Conservation (phyloP, 73 alveolate genomes). For the Paramecium tetraurelia region DNA sequence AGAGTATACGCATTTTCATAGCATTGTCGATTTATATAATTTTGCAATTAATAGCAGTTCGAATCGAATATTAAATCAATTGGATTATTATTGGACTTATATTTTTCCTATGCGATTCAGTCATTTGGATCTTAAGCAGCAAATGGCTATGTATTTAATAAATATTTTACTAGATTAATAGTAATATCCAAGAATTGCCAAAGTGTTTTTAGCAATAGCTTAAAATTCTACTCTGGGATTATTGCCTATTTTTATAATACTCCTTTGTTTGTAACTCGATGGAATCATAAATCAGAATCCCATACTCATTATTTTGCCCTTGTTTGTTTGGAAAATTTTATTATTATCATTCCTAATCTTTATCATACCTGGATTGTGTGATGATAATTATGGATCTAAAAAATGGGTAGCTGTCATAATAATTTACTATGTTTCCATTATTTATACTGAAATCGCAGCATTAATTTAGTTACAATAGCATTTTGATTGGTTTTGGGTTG, state of each 20-base stretch:
- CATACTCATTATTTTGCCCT: background rate
- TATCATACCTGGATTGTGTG: conserved; percentile 25
- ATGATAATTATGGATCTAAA: background rate
- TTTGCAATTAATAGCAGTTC: background rate
- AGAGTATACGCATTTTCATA: background rate
- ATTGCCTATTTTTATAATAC: background rate
- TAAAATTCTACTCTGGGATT: background rate
- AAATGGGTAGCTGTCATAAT: background rate
- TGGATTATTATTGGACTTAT: background rate
- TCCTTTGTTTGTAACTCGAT: background rate
- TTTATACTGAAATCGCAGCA: background rate
- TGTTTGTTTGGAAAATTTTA: conserved; percentile 12
- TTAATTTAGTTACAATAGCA: background rate
- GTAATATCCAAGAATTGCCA: conserved; percentile 27
- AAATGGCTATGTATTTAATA: conserved; percentile 15
- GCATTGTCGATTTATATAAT: background rate
- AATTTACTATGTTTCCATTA: background rate
- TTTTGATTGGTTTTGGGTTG: conserved; percentile 13
- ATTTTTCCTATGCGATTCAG: background rate
- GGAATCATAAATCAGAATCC: background rate
- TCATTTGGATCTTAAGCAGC: background rate
- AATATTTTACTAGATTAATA: background rate
- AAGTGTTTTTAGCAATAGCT: background rate
- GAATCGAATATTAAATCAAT: background rate
- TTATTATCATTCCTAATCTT: background rate